phyloP scores from a whole-genome alignment of 257 asterid species.

The Solanum etuberosum region DNA sequence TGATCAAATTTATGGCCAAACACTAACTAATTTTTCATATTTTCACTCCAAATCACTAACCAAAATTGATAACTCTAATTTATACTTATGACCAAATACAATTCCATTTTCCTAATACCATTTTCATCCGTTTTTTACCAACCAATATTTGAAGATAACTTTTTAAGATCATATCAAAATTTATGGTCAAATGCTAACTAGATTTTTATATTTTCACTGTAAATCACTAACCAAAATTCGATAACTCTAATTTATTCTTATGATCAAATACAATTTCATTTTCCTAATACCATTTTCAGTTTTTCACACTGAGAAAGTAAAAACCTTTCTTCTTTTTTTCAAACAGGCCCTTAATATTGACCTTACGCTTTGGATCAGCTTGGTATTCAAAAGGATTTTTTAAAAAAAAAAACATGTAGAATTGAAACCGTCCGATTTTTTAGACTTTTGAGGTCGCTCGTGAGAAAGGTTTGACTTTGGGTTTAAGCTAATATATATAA shows the following conservation, averaged over 20 bases:
- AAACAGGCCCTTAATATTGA: neutral
- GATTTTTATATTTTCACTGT: no score
- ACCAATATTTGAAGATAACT: neutral
- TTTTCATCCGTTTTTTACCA: no score
- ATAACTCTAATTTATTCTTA: neutral
- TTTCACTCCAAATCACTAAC: neutral
- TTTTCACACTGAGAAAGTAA: neutral
- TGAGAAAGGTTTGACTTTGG: neutral
- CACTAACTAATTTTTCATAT: neutral
- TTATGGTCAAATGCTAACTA: no score
- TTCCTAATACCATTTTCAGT: no score
- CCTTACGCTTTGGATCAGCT: neutral
- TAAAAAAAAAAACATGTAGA: neutral
- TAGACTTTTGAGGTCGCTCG: neutral
- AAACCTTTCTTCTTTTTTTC: no score
- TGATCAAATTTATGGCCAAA: no score
- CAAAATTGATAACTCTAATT: neutral
- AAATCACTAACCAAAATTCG: neutral
- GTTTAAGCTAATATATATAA: neutral
- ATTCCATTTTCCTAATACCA: no score
- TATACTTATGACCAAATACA: neutral
- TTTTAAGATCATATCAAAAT: neutral
- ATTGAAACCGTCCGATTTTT: neutral
- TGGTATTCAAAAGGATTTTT: neutral
- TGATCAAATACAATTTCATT: neutral